Evolutionary conservation across 1,139 yeast genomes (phyloP).

Genomic region (Pichiaceae sp.): DNA sequence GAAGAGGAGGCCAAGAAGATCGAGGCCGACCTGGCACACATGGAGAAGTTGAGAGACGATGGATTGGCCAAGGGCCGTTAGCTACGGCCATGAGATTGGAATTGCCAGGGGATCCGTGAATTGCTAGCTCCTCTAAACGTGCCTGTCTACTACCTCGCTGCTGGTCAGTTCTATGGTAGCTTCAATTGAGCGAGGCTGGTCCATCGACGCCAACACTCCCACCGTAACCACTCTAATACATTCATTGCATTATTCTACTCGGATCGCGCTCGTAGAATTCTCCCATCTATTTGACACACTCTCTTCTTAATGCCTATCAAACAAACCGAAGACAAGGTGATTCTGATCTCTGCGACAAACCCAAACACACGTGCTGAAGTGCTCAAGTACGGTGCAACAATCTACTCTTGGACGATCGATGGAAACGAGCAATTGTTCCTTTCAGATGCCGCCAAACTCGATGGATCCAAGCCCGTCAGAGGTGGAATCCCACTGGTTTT

Average conservation of each 20-base stretch:
- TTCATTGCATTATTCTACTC: no score
- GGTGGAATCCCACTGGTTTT: conserved; percentile 97
- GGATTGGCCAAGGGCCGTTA: no score
- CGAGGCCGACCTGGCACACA: background rate
- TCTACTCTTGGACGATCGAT: conserved; percentile 67
- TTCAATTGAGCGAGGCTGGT: no score
- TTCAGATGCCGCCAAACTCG: conserved; percentile 69
- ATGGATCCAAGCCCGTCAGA: conserved; percentile 87
- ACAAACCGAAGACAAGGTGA: conserved; percentile 53
- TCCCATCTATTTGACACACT: background rate
- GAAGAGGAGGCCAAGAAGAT: background rate
- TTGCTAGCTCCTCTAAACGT: no score
- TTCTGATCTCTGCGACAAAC: conserved; percentile 45
- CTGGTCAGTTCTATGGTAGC: no score
- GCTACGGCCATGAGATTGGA: no score
- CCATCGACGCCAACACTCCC: no score
- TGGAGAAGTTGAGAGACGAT: background rate
- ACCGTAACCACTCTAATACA: no score
- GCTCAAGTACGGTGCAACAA: conserved; percentile 83
- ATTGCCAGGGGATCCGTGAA: no score
- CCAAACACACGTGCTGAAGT: conserved; percentile 51
- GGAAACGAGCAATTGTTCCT: conserved; percentile 72
- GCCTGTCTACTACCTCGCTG: no score
- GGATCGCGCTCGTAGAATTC: no score
- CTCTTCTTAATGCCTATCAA: conserved; percentile 39